Evolutionary conservation across 306 rosid species (phyloP), one percentile per base, ranked within the genome.

Genomic region (Ziziphus jujuba): DNA sequence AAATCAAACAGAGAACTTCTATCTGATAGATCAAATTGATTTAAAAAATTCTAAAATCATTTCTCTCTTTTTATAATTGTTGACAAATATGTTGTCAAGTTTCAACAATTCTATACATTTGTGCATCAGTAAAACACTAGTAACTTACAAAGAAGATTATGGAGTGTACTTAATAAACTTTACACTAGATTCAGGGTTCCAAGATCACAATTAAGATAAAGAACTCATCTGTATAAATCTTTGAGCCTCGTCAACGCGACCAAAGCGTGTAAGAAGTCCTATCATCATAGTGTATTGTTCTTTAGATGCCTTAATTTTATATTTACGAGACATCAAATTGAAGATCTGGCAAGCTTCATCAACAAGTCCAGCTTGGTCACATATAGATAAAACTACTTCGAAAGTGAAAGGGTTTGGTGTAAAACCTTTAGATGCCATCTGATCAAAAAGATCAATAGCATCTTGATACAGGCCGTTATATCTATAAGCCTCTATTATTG

Each of bases 341-440:
- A 91, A 86, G 73, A 91, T 77, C 68, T 67, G 75, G 68, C 77
- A 51, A 9, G 96, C 90, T 5, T 86, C 87, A 67, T 82, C 84
- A 23, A 84, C 85, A 74, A 78, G 81, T 59, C 91, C 97, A 70
- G 89, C 92, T 67, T 35, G 77, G n/a, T 84, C 79, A 56, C 95
- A 88, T 54, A 84, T 67, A 51, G 85, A 88, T 5, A 91, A 84
- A 69, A 82, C 63, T 59, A 72, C 89, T 51, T 70, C 74, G 80
- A 88, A 91, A 69, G 97, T 88, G 68, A 82, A 84, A 61, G 71
- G 79, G 72, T 78, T 88, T 28, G 90, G 95, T 71, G 86, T 71
- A 23, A 65, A 73, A 34, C 80, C 84, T 21, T 50, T 66, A 11
- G 65, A 75, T 34, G 52, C 77, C 92, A 91, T 88, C 69, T 56